Percentiles rank a stretch among this genome's conserved stretches.
These are phyloP conservation scores for Russula ochroleuca DNA, from an alignment of 768 basidiomycete genomes.

Conservation along the genomic window DNA sequence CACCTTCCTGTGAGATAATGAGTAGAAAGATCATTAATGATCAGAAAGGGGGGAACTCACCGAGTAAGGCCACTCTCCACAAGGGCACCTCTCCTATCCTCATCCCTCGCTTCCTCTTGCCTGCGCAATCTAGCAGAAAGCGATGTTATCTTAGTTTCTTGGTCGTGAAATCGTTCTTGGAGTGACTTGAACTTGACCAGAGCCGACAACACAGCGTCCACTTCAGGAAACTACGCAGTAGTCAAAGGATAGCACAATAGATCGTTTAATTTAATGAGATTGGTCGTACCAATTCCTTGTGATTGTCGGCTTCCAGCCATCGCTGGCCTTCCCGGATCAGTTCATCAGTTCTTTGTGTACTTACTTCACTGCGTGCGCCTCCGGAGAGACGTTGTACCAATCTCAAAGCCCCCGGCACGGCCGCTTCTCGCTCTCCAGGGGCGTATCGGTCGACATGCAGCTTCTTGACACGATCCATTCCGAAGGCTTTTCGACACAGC, in stretches of 20 bases:
- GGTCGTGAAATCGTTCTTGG: conserved; percentile 21
- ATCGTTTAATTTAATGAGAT: not conserved
- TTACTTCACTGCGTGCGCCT: conserved; percentile 25
- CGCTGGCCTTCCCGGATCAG: conserved; percentile 46
- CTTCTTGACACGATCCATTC: conserved; percentile 55
- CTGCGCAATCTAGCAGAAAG: conserved; percentile 5
- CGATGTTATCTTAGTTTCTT: not conserved
- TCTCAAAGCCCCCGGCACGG: conserved; percentile 14
- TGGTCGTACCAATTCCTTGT: conserved; percentile 19
- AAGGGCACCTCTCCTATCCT: conserved; percentile 16
- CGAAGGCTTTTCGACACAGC: conserved; percentile 60
- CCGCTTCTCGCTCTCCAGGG: conserved; percentile 9
- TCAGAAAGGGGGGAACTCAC: conserved; percentile 4
- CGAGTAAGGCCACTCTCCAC: conserved; percentile 15
- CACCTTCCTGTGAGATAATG: conserved; percentile 18
- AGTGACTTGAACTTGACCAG: conserved; percentile 25
- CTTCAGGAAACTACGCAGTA: conserved; percentile 21
- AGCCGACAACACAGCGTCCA: conserved; percentile 20
- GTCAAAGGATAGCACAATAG: not conserved
- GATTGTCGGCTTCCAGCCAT: conserved; percentile 42
- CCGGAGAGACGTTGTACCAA: conserved; percentile 16
- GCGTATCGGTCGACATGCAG: conserved; percentile 52
- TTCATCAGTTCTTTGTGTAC: conserved; percentile 36
- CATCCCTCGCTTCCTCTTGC: conserved; percentile 15
- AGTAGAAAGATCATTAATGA: not conserved